These are phyloP conservation scores for Strobilomyces dryophilus DNA, from an alignment of 768 basidiomycete species.

Conservation along the genomic window DNA sequence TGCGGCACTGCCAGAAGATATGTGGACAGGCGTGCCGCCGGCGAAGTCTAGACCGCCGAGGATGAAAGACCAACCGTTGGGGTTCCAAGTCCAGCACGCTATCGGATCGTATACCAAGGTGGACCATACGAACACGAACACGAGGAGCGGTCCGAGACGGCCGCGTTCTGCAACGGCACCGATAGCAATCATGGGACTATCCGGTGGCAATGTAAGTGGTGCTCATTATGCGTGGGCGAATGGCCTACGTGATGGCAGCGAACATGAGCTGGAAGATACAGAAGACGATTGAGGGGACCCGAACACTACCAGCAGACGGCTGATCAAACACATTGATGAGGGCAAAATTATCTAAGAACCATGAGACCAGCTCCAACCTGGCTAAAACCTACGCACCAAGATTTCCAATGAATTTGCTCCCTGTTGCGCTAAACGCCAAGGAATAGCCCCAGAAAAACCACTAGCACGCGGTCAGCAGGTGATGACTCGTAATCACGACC, in stretches of 20 bases:
- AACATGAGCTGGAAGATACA: slow-evolving; percentile 90
- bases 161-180: slow-evolving; percentile 92
- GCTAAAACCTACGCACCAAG: slow-evolving; percentile 49
- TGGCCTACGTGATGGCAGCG: slow-evolving; percentile 74
- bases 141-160: slow-evolving; percentile 77
- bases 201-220: slow-evolving; percentile 13
- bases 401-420: slow-evolving; percentile 75
- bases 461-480: slow-evolving; percentile 33
- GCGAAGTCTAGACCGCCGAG: slow-evolving; percentile 90
- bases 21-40: slow-evolving; percentile 96
- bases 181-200: slow-evolving; percentile 79
- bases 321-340: slow-evolving; percentile 73
- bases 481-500: slow-evolving; percentile 28
- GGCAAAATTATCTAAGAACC: slow-evolving; percentile 66
- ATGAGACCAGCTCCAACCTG: neutral
- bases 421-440: slow-evolving; percentile 82
- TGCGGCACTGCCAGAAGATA: slow-evolving; percentile 88
- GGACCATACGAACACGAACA: slow-evolving; percentile 90
- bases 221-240: neutral
- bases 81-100: slow-evolving; percentile 96
- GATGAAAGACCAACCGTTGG: slow-evolving; percentile 67
- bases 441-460: slow-evolving; percentile 99
- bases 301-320: slow-evolving; percentile 67
- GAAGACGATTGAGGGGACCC: slow-evolving; percentile 72
- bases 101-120: slow-evolving; percentile 91